These are phyloP conservation scores for Globisporangium cystogenes DNA, from an alignment of 352 stramenopile species.

Conservation along the genomic window DNA sequence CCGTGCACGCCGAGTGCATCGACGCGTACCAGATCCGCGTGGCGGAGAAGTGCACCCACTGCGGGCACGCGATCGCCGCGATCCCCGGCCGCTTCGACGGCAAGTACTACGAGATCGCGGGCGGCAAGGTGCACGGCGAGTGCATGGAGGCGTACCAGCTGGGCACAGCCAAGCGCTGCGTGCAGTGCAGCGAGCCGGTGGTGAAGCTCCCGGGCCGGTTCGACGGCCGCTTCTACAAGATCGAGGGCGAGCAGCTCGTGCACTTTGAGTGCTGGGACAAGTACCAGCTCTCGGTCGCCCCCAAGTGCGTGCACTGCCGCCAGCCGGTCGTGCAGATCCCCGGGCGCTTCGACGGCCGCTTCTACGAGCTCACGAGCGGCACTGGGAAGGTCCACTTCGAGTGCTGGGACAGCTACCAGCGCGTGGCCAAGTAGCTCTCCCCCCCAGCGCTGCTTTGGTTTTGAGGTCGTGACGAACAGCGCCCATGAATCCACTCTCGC, in stretches of 20 bases:
- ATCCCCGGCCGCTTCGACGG: slow-evolving; percentile 74
- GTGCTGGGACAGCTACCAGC: slow-evolving; percentile 78
- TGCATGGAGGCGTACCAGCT: slow-evolving; percentile 79
- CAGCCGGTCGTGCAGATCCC: slow-evolving; percentile 70
- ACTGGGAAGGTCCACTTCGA: slow-evolving; percentile 83
- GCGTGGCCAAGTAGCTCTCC: slow-evolving; percentile 4
- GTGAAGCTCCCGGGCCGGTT: slow-evolving; percentile 66
- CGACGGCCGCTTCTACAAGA: slow-evolving; percentile 85
- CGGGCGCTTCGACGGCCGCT: slow-evolving; percentile 71
- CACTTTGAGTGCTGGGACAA: slow-evolving; percentile 86
- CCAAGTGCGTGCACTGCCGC: slow-evolving; percentile 74
- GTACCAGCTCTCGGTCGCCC: slow-evolving; percentile 66
- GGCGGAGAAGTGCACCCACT: slow-evolving; percentile 78
- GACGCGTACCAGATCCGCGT: slow-evolving; percentile 81
- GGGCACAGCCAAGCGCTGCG: slow-evolving; percentile 65
- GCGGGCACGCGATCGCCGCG: slow-evolving; percentile 66
- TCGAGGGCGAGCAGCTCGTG: slow-evolving; percentile 56
- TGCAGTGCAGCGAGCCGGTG: slow-evolving; percentile 65
- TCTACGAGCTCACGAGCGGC: slow-evolving; percentile 76
- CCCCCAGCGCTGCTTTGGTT: background rate
- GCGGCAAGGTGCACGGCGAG: slow-evolving; percentile 74
- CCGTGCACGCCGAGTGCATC: slow-evolving; percentile 79
- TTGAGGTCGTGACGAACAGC: background rate
- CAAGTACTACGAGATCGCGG: slow-evolving; percentile 73
- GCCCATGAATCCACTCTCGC: background rate